A percentile compares a stretch with the other conserved stretches of the same genome.
Evolutionary conservation across 306 rosid genomes (phyloP).

Genomic region (Mucuna pruriens): DNA sequence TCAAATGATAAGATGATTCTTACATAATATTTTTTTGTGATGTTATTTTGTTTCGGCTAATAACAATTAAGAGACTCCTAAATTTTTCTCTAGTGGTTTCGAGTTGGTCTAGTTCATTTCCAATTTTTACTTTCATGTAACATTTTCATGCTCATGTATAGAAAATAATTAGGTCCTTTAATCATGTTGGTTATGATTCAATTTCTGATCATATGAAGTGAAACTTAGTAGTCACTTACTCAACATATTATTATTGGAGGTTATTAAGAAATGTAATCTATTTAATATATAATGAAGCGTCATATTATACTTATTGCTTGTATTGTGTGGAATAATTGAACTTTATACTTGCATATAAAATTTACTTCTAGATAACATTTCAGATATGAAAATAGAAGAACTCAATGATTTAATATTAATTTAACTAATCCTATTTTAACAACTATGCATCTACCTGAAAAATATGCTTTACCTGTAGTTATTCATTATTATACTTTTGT

Average conservation of each 20-base stretch:
- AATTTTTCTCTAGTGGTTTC: no score
- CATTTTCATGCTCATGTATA: no score
- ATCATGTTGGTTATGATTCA: no score
- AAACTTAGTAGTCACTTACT: no score
- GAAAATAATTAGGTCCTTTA: no score
- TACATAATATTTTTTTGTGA: no score
- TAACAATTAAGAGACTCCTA: no score
- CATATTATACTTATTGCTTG: neutral
- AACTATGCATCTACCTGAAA: neutral
- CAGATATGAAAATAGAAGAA: neutral
- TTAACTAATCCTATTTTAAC: constrained; percentile 1
- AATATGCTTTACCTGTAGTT: neutral
- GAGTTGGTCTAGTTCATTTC: no score
- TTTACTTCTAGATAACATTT: neutral
- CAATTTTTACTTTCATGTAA: no score
- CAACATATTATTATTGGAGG: neutral
- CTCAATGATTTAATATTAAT: neutral
- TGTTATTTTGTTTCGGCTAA: no score
- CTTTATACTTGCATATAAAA: neutral
- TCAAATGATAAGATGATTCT: neutral
- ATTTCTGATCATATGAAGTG: no score
- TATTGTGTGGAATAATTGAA: neutral
- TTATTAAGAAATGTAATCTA: neutral
- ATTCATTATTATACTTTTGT: neutral
- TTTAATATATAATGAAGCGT: neutral